phyloP scores from a whole-genome alignment of 805 yeast genomes.

The Yamadazyma sp. region DNA sequence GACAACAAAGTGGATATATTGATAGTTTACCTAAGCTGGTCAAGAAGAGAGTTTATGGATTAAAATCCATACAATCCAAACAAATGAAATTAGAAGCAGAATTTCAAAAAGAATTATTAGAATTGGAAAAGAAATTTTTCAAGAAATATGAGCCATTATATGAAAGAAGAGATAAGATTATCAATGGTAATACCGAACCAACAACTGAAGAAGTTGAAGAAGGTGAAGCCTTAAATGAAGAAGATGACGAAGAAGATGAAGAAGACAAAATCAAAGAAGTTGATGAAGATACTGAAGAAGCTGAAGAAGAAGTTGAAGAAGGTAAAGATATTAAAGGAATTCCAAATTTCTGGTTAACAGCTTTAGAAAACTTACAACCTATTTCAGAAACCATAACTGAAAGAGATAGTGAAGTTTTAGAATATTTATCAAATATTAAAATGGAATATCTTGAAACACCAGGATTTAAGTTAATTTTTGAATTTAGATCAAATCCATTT shows the following conservation, averaged over 20 bases:
- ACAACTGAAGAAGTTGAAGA: constrained; percentile 70
- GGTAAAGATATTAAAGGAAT: constrained; percentile 57
- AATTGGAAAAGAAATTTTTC: constrained; percentile 77
- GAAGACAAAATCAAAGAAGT: constrained; percentile 17
- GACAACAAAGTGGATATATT: constrained; percentile 83
- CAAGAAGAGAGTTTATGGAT: constrained; percentile 72
- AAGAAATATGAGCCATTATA: constrained; percentile 73
- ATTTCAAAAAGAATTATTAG: constrained; percentile 84
- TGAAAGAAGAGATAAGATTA: constrained; percentile 65
- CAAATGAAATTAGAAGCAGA: constrained; percentile 85
- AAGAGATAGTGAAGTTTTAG: constrained; percentile 82
- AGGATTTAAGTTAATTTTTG: constrained; percentile 85
- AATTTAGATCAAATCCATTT: constrained; percentile 70
- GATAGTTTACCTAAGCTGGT: constrained; percentile 69
- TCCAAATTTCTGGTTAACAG: constrained; percentile 96
- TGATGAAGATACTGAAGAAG: constrained; percentile 27
- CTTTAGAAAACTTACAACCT: constrained; percentile 79
- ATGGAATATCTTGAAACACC: constrained; percentile 80
- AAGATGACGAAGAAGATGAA: constrained; percentile 38
- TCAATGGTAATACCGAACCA: constrained; percentile 75
- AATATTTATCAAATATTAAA: constrained; percentile 63
- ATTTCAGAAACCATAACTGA: constrained; percentile 84
- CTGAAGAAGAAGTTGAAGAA: constrained; percentile 42
- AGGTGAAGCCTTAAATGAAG: constrained; percentile 71
- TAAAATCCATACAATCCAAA: constrained; percentile 76